Evolutionary conservation across 2,329 filamentous ascomycete genomes (phyloP), one percentile per base, ranked within the genome.

Genomic region (Blastomyces percursus): DNA sequence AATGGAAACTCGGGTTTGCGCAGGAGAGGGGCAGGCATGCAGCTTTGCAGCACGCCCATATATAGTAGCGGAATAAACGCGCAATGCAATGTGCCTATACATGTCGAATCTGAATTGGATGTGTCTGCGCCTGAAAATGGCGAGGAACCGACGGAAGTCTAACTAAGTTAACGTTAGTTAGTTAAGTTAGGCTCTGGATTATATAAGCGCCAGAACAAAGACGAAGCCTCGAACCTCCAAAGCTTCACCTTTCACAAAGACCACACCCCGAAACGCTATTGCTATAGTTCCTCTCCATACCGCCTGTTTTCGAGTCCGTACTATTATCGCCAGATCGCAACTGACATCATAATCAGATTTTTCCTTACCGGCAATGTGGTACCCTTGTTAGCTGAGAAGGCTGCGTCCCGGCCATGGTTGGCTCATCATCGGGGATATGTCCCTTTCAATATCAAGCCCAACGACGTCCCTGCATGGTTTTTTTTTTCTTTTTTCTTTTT

Each of bases 121-220:
- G 30, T 50, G 21, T 21, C 46, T 16, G 27, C 4, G 46, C 14
- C 9, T 16, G 12, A 27, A 30, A 24, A 51, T 51, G 24, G 48
- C 48, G 46, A n/a, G n/a, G n/a, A n/a, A n/a, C n/a, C n/a, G n/a
- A n/a, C n/a, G n/a, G n/a, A n/a, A 8, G 21, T 2, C 8, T 40
- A 40, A 14, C 38, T 30, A 30, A 30, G 27, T 30, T 30, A 30
- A 30, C n/a, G n/a, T n/a, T n/a, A n/a, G n/a, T n/a, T n/a, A n/a
- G n/a, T 3, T 32, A 32, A 6, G 30, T 38, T 38, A 38, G 35
- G 9, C 9, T 11, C 35, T 38, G 9, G n/a, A 12, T 11, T 59
- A 59, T 8, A 50, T 59, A 59, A 59, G 44, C 56, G 11, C n/a
- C 14, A 32, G 14, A 59, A 59, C 57, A 59, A 59, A 59, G 57